Conservation (phyloP, 2,329 filamentous ascomycete species). For the Byssoonygena ceratinophila region DNA sequence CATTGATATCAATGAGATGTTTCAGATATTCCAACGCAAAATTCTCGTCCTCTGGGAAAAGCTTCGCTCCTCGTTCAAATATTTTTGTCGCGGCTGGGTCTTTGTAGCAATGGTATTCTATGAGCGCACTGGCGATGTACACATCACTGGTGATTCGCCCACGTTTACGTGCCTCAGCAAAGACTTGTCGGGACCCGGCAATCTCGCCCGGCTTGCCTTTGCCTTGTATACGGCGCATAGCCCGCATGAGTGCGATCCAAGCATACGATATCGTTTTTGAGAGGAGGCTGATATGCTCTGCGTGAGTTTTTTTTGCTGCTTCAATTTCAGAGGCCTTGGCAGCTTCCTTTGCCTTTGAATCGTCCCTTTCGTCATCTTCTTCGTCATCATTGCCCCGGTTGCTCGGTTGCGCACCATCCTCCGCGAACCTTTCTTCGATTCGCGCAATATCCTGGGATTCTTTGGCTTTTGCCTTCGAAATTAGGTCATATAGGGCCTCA, state of each 20-base stretch:
- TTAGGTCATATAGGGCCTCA: conserved; percentile 76
- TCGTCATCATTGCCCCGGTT: conserved; percentile 38
- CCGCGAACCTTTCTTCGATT: conserved; percentile 46
- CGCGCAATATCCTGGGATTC: conserved; percentile 52
- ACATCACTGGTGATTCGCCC: conserved; percentile 88
- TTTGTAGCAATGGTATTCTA: conserved; percentile 94
- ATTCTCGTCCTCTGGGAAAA: conserved; percentile 86
- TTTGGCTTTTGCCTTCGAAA: conserved; percentile 57
- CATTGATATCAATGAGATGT: conserved; percentile 82
- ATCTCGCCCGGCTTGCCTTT: conserved; percentile 59
- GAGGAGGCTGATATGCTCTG: conserved; percentile 61
- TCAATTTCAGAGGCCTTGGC: conserved; percentile 47
- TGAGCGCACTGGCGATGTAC: conserved; percentile 82
- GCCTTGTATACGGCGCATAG: conserved; percentile 88
- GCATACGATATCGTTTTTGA: conserved; percentile 81
- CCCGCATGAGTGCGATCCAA: conserved; percentile 89
- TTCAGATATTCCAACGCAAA: conserved; percentile 96
- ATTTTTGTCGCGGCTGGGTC: conserved; percentile 88
- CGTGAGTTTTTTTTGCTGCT: conserved; percentile 54
- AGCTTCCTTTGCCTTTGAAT: conserved; percentile 42
- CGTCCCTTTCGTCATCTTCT: conserved; percentile 39
- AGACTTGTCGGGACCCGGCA: conserved; percentile 72
- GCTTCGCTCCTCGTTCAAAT: conserved; percentile 82
- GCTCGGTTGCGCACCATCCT: conserved; percentile 30
- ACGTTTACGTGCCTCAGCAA: conserved; percentile 74